Evolutionary conservation across 257 asterid species (phyloP).

Genomic region (Primulina huaijiensis): DNA sequence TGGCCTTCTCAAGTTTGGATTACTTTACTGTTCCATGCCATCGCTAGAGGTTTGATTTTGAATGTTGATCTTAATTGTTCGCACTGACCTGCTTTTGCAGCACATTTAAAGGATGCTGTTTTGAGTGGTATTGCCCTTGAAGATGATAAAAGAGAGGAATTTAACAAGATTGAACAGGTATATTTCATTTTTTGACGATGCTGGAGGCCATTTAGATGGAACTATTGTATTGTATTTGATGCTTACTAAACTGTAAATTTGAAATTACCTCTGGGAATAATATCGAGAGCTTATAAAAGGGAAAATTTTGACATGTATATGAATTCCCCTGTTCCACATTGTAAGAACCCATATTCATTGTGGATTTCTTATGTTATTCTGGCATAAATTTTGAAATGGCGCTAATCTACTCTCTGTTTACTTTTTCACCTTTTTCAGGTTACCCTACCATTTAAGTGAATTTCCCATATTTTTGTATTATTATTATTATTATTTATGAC

Average conservation of each 20-base stretch:
- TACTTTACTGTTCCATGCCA: background rate
- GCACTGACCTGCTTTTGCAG: slow-evolving; percentile 45
- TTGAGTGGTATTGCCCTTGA: slow-evolving; percentile 90
- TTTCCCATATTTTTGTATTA: slow-evolving; percentile 2
- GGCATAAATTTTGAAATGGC: too few relatives aligned
- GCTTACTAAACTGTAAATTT: background rate
- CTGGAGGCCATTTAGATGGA: background rate
- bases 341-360: too few relatives aligned
- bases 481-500: background rate
- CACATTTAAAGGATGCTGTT: slow-evolving; percentile 87
- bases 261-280: background rate
- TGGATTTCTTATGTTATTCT: too few relatives aligned
- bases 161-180: slow-evolving; percentile 93
- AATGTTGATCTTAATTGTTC: slow-evolving; percentile 21
- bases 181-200: background rate
- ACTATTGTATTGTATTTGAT: background rate
- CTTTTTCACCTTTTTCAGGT: too few relatives aligned
- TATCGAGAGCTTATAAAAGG: slow-evolving; percentile 2
- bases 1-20: slow-evolving; percentile 3
- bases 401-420: too few relatives aligned
- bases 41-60: slow-evolving; percentile 5
- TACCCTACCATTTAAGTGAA: background rate
- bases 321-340: background rate
- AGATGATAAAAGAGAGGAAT: slow-evolving; percentile 78
- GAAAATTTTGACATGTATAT: background rate